These are phyloP conservation scores for Ganoderma boninense DNA, from an alignment of 1,284 basidiomycete species.

Conservation along the genomic window DNA sequence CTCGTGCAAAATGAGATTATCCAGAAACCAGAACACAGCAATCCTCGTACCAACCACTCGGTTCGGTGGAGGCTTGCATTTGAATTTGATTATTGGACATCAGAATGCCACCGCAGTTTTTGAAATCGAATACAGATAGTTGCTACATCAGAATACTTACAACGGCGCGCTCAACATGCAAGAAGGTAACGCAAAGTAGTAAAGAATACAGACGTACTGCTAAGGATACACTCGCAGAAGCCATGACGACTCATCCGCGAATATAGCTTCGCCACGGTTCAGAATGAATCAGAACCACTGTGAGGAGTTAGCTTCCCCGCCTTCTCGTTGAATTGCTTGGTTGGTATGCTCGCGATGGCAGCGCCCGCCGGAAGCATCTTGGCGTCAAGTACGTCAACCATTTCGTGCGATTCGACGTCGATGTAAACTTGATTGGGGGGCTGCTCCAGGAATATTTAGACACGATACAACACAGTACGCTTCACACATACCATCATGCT, in stretches of 20 bases:
- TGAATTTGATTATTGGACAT: background rate
- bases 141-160: slow-evolving; percentile 8
- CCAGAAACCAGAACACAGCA: background rate
- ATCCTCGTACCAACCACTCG: background rate
- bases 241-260: background rate
- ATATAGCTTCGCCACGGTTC: background rate
- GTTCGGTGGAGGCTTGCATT: too few relatives aligned
- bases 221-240: background rate
- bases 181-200: slow-evolving; percentile 1
- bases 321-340: slow-evolving; percentile 26
- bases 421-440: slow-evolving; percentile 42
- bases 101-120: background rate
- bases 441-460: slow-evolving; percentile 19
- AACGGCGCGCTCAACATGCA: background rate
- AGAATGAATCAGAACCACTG: slow-evolving; percentile 6
- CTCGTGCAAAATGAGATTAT: background rate
- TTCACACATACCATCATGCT: slow-evolving; percentile 28
- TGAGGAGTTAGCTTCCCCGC: slow-evolving; percentile 18
- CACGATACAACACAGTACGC: background rate
- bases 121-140: background rate
- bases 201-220: background rate
- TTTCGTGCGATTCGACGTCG: slow-evolving; percentile 44
- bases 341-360: slow-evolving; percentile 18
- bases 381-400: slow-evolving; percentile 37
- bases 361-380: slow-evolving; percentile 18